Conservation (phyloP, 352 stramenopile genomes). For the Globisporangium paroecandrum region DNA sequence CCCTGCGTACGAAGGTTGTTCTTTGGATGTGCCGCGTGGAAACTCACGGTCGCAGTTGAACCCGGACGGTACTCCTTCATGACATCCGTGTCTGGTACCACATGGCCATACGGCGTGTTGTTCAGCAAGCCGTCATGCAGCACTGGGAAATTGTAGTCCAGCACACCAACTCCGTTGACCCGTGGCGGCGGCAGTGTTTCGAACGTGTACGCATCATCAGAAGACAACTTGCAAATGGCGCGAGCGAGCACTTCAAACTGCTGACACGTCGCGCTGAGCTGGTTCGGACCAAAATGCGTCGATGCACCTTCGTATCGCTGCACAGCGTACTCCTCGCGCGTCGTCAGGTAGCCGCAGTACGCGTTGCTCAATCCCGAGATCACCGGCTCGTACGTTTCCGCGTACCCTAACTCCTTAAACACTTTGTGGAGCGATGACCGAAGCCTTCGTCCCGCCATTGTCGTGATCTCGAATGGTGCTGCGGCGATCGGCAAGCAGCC, state of each 20-base stretch:
- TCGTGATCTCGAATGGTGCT: constrained; percentile 82
- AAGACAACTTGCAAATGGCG: constrained; percentile 21
- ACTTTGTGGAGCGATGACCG: constrained; percentile 33
- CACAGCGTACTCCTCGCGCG: constrained; percentile 79
- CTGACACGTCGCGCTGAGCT: constrained; percentile 74
- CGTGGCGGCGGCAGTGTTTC: constrained; percentile 34
- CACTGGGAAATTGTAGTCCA: constrained; percentile 77
- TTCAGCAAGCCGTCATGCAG: constrained; percentile 58
- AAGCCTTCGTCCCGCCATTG: constrained; percentile 76
- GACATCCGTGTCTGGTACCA: constrained; percentile 43
- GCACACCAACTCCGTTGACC: constrained; percentile 57
- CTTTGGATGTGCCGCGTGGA: constrained; percentile 78
- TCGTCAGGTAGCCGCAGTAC: constrained; percentile 85
- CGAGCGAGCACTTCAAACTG: constrained; percentile 69
- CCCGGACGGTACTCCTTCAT: constrained; percentile 39
- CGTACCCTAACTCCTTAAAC: constrained; percentile 22
- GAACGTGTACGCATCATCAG: constrained; percentile 12
- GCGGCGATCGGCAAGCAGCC: constrained; percentile 58
- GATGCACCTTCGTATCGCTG: constrained; percentile 89
- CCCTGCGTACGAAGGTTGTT: constrained; percentile 76
- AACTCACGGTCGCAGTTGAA: constrained; percentile 52
- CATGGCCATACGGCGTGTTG: constrained; percentile 45
- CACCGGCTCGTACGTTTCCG: constrained; percentile 35
- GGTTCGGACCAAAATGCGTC: constrained; percentile 86
- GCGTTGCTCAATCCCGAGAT: constrained; percentile 78